A percentile compares a stretch with the other conserved stretches of the same genome.
phyloP scores from a whole-genome alignment of 2,329 filamentous ascomycete species.

The Sclerotinia borealis region DNA sequence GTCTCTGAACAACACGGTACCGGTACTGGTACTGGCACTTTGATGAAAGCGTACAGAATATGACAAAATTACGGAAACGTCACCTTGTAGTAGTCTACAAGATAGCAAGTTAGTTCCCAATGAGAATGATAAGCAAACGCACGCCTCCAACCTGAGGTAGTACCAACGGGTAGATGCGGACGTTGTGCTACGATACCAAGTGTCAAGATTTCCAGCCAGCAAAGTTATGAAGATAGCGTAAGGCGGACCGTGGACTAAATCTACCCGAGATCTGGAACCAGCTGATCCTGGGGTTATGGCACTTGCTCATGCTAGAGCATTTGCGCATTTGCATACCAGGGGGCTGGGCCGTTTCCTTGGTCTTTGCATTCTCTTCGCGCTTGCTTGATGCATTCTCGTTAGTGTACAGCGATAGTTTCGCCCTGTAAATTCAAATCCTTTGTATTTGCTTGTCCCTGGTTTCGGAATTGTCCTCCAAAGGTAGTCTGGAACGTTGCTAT shows the following conservation, averaged over 20 bases:
- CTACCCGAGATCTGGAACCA: conserved; percentile 13
- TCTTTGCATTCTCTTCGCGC: conserved; percentile 9
- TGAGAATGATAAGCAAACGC: neutral
- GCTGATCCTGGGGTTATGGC: conserved; percentile 9
- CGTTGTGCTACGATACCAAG: neutral
- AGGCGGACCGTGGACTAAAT: neutral
- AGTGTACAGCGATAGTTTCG: neutral
- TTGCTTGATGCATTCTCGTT: conserved; percentile 9
- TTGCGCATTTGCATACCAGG: neutral
- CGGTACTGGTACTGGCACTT: neutral
- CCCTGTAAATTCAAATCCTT: neutral
- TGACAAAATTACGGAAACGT: neutral
- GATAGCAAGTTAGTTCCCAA: conserved; percentile 3
- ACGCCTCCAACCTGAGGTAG: neutral
- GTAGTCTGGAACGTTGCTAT: neutral
- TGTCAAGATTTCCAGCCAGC: conserved; percentile 6
- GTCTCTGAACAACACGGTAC: neutral
- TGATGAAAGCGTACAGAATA: neutral
- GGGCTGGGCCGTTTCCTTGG: neutral
- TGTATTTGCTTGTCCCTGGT: conserved; percentile 5
- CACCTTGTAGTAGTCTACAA: neutral
- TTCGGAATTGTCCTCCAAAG: neutral
- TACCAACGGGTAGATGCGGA: conserved; percentile 7
- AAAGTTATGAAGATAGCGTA: neutral
- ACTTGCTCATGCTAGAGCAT: neutral